Evolutionary conservation across 2,329 filamentous ascomycete species (phyloP), one percentile per base, ranked within the genome.

Genomic region (Phialocephala sp.): DNA sequence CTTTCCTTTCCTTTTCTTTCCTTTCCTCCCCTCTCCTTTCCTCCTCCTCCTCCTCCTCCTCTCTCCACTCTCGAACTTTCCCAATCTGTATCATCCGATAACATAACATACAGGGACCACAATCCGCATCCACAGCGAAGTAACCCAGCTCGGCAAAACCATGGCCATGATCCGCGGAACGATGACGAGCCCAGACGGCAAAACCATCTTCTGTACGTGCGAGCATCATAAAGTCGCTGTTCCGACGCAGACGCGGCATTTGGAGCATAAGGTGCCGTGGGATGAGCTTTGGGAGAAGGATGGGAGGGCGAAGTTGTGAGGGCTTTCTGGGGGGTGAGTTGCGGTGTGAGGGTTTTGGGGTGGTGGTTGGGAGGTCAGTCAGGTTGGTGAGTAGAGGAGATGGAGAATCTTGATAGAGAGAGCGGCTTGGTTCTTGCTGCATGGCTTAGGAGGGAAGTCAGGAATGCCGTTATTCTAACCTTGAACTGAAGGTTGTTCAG

Each of bases 191-290:
- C 71, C 79, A 18, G 82, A 85, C 70, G 81, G 82, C 0, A 81
- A 79, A 68, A 78, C 74, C 0, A 77, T 80, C 6, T 85, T 82
- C 68, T 82, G 80, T 60, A 83, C 82, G 0, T 82, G 77, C 41
- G 83, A 85, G 71, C 82, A 85, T 67, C 83, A 85, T 72, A 85
- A 85, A 67, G 82, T 84, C 12, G 78, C 79, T 59, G 74, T 80
- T 5, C 78, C 81, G 12, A 79, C 80, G 27, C 72, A 71, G 52
- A 66, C 75, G 22, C 76, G 80, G 55, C 80, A 83, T 70, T 63
- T 78, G 62, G 69, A 71, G n/a, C 74, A 76, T 18, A 76, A 72
- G 59, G 71, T 82, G 20, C 72, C 75, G 6, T 83, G 81, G 80
- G 82, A 84, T 70, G 79, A 80, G 14, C 72, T 80, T 57, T 80